Conservation (phyloP, 345 rosid genomes). For the Linum lewisii region DNA sequence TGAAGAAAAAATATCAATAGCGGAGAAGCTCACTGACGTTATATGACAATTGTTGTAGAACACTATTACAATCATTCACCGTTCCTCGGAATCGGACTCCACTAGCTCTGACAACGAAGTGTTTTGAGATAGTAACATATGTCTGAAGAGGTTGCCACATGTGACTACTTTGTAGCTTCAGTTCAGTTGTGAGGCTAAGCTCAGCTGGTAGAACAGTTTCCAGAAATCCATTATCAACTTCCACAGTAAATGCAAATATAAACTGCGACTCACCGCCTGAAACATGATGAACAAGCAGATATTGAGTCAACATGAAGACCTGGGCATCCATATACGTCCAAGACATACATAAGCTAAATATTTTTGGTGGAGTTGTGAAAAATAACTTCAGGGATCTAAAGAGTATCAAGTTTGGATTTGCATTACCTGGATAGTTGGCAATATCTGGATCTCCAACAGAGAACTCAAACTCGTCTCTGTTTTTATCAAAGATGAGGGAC, state of each 20-base stretch:
- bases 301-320: not conserved
- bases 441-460: constrained; percentile 79
- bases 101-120: constrained; percentile 52
- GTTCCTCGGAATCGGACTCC: constrained; percentile 78
- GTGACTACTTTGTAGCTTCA: constrained; percentile 46
- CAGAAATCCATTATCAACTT: constrained; percentile 64
- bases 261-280: constrained; percentile 55
- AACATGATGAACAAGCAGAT: constrained; percentile 7
- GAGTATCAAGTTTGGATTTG: no score
- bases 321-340: not conserved
- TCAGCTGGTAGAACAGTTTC: constrained; percentile 53
- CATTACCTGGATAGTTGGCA: constrained; percentile 53
- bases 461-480: constrained; percentile 49
- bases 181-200: constrained; percentile 65
- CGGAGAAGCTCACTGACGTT: constrained; percentile 29
- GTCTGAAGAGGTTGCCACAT: constrained; percentile 90
- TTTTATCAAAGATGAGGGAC: constrained; percentile 41
- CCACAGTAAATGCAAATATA: constrained; percentile 54
- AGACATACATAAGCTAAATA: no score
- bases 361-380: no score
- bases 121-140: constrained; percentile 69
- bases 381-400: no score
- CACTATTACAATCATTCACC: constrained; percentile 57
- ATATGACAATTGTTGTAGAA: constrained; percentile 55
- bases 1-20: no score